Conservation (phyloP, 352 stramenopile species). For the Hyaloperonospora brassicae region DNA sequence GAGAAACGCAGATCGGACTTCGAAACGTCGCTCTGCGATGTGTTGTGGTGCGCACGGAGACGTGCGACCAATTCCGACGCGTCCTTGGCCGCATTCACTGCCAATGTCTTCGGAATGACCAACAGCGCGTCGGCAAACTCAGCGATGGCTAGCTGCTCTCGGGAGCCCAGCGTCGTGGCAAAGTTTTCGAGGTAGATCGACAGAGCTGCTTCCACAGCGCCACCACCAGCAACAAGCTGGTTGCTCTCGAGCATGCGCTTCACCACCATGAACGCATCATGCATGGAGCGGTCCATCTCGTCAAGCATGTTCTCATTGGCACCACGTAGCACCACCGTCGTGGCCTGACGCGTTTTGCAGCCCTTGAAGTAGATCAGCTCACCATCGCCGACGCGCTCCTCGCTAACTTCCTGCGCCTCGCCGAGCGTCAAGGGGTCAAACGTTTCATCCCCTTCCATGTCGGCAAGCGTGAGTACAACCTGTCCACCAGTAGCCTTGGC, state of each 20-base stretch:
- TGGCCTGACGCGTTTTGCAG: conserved; percentile 89
- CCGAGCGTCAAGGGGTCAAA: conserved; percentile 93
- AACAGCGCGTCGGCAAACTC: conserved; percentile 98
- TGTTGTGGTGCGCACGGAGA: conserved; percentile 94
- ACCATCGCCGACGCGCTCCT: conserved; percentile 96
- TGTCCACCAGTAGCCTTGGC: conserved; percentile 96
- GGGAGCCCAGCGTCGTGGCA: conserved; percentile 92
- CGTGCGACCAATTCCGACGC: conserved; percentile 97
- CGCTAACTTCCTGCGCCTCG: conserved; percentile 87
- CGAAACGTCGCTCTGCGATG: conserved; percentile 81
- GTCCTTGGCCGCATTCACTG: conserved; percentile 98
- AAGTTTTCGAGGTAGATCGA: conserved; percentile 98
- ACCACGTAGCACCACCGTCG: conserved; percentile 96
- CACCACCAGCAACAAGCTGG: conserved; percentile 95
- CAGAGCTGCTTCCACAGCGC: conserved; percentile 95
- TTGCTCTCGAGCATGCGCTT: conserved; percentile 99
- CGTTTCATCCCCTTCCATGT: conserved; percentile 97
- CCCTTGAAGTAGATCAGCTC: conserved; percentile 99
- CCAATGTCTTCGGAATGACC: conserved; percentile 98
- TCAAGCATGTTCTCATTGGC: conserved; percentile 99
- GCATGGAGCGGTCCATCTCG: conserved; percentile 98
- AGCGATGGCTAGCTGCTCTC: conserved; percentile 98
- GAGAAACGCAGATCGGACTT: conserved; percentile 81
- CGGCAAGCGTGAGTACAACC: conserved; percentile 95
- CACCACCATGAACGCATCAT: conserved; percentile 99